Evolutionary conservation across 371 early-diverging fungal species (phyloP).

Genomic region (Lichtheimia ornata): DNA sequence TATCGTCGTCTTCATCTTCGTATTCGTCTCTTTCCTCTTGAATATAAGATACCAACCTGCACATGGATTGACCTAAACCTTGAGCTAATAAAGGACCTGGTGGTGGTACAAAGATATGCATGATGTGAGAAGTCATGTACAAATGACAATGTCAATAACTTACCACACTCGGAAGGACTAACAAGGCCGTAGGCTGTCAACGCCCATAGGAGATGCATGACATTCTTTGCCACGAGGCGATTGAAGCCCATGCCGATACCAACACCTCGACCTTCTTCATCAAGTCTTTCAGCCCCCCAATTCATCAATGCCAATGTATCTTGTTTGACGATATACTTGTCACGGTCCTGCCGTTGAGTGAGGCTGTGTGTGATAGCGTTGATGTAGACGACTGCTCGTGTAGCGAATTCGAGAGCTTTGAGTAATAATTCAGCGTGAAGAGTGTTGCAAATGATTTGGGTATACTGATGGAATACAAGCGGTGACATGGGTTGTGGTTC

Average conservation of each 20-base stretch:
- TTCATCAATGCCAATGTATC: constrained; percentile 29
- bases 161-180: constrained; percentile 38
- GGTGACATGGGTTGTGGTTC: constrained; percentile 37
- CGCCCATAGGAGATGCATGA: constrained; percentile 48
- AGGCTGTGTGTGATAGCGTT: constrained; percentile 37
- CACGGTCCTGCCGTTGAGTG: constrained; percentile 13
- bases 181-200: constrained; percentile 36
- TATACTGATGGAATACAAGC: constrained; percentile 40
- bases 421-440: constrained; percentile 36
- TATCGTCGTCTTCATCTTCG: constrained; percentile 37
- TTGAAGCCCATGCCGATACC: constrained; percentile 50
- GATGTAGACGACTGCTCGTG: constrained; percentile 37
- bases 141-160: constrained; percentile 5
- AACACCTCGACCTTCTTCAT: constrained; percentile 45
- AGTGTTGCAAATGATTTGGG: constrained; percentile 41
- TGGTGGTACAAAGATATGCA: no score
- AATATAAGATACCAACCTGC: constrained; percentile 37
- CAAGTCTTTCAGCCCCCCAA: constrained; percentile 47
- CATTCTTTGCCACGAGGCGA: constrained; percentile 42
- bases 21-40: constrained; percentile 42
- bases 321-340: constrained; percentile 25
- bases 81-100: constrained; percentile 28
- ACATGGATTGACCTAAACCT: constrained; percentile 38
- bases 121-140: no score
- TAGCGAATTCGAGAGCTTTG: constrained; percentile 33